Evolutionary conservation across 129 eudicot genomes (phyloP).

Genomic region (Escallonia herrerae): DNA sequence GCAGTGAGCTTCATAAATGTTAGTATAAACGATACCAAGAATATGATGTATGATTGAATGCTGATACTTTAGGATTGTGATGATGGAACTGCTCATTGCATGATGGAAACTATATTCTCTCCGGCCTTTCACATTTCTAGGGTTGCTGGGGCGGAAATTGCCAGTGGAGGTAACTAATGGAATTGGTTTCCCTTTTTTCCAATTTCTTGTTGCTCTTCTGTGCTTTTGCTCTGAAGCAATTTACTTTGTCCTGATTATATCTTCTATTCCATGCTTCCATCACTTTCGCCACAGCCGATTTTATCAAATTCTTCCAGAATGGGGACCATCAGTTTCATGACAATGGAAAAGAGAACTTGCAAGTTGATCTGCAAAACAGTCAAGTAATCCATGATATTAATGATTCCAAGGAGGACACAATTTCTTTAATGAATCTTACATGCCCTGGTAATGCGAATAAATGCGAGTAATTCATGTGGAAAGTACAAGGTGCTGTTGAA

Average conservation of each 20-base stretch:
- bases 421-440: constrained; percentile 1
- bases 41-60: neutral
- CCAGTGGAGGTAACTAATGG: constrained; percentile 41
- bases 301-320: constrained; percentile 23
- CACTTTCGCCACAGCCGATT: constrained; percentile 16
- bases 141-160: constrained; percentile 49
- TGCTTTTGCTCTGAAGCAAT: neutral
- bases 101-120: constrained; percentile 74
- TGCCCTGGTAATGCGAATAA: constrained; percentile 21
- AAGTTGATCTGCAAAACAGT: constrained; percentile 21
- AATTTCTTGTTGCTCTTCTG: constrained; percentile 1
- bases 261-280: neutral
- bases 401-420: neutral
- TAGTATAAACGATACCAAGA: too few species aligned
- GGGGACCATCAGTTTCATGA: constrained; percentile 22
- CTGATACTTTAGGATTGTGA: constrained; percentile 29
- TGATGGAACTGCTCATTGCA: constrained; percentile 31
- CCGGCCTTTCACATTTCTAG: constrained; percentile 72
- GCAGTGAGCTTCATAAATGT: too few species aligned
- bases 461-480: neutral
- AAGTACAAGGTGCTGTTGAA: neutral
- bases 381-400: constrained; percentile 16
- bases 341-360: constrained; percentile 27
- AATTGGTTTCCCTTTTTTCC: constrained; percentile 4
- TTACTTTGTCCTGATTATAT: neutral